Evolutionary conservation across 495 filamentous ascomycete genomes (phyloP), one percentile per base, ranked within the genome.

Genomic region (Aspergillus leporis): DNA sequence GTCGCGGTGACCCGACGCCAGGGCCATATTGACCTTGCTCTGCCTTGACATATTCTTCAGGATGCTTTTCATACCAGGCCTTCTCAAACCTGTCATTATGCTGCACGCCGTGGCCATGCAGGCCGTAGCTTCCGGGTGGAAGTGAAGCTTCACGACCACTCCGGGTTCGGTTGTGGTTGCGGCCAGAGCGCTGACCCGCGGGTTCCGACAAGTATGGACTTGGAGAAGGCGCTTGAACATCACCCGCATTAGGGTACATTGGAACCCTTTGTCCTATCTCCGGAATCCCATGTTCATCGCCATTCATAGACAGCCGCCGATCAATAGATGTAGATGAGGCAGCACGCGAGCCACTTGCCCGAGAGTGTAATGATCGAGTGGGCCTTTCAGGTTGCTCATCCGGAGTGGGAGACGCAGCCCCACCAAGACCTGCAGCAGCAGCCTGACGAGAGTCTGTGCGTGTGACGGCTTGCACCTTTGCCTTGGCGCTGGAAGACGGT

Each of bases 191-290:
- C 19, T 81, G 71, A 32, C 52, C 46, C 34, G 78, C 78, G 18
- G 83, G 73, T 4, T 81, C 76, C 32, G 78, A 73, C 8, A 48
- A 60, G 51, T 74, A 75, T n/a, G 86, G 90, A 16, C 88, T 84
- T 4, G 93, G 91, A 0, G 95, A 93, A 0, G 94, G 94, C 13
- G 94, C 94, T 74, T 99, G 94, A 10, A 99, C 95, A 72, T 98
- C 94, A 45, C 94, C 94, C 40, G 92, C 93, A 74, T 95, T 86
- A 36, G 87, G 87, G 66, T 93, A 88, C 92, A 99, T 96, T 34
- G 94, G 95, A 21, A 98, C 93, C 64, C 91, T 83, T 66, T 86
- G 81, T 38, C 92, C 92, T 60, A 96, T 94, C 67, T 93, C 89
- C 12, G 92, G 93, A 61, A 97, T 96, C 13, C 93, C 93, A 60